These are phyloP conservation scores for Suillus clintonianus DNA, from an alignment of 768 basidiomycete genomes.

Conservation along the genomic window DNA sequence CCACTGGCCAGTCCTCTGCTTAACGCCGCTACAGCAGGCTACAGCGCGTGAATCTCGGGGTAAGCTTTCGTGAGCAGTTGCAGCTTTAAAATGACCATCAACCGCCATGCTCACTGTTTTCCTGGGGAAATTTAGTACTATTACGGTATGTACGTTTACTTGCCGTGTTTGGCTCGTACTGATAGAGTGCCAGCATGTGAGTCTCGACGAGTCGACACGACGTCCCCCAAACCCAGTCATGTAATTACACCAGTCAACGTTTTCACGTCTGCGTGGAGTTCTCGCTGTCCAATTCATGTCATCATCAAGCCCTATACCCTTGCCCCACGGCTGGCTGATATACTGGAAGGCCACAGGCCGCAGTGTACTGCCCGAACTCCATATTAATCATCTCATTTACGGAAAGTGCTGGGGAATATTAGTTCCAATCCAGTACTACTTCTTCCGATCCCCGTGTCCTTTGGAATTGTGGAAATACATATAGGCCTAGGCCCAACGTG, in stretches of 20 bases:
- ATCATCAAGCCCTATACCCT: neutral
- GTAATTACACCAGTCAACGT: neutral
- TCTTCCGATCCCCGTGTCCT: neutral
- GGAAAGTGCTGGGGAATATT: neutral
- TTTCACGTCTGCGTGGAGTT: neutral
- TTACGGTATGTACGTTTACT: too few relatives aligned
- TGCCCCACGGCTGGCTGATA: neutral
- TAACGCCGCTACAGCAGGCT: too few relatives aligned
- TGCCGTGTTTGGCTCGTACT: neutral
- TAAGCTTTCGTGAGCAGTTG: too few relatives aligned
- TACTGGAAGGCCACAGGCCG: neutral
- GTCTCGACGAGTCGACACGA: neutral
- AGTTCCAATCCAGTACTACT: neutral
- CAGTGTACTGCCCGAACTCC: neutral
- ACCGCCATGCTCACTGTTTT: too few relatives aligned
- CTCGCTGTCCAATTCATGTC: neutral
- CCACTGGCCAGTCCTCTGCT: too few relatives aligned
- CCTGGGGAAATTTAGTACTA: too few relatives aligned
- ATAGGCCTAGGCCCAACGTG: too few relatives aligned
- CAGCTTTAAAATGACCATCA: too few relatives aligned
- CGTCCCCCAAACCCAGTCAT: neutral
- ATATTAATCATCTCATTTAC: neutral
- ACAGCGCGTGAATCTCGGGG: neutral
- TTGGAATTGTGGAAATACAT: neutral
- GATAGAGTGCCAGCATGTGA: too few relatives aligned